Evolutionary conservation across 1,284 basidiomycete genomes (phyloP), one percentile per base, ranked within the genome.

Genomic region (Earliella scabrosa): DNA sequence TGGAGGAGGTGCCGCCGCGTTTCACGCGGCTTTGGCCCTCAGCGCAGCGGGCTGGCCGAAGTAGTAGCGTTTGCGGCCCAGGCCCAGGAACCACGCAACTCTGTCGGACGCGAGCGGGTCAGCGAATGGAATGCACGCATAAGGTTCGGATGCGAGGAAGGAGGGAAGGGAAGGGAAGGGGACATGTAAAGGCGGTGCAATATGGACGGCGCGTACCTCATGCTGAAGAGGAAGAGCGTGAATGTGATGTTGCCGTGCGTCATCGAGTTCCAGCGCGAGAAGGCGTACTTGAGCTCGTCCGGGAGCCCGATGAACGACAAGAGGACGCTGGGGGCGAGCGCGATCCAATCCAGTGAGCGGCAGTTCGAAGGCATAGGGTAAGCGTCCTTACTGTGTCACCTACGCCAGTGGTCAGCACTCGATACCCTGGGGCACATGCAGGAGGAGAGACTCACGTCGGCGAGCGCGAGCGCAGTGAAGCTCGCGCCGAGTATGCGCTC

Each of bases 191-290:
- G n/a, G n/a, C n/a, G n/a, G n/a, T n/a, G n/a, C n/a, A n/a, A n/a
- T 54, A 27, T 32, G 50, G 39, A 32, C n/a, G 32, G 5, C n/a
- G 26, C 73, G 48, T 66, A 87, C 88, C 89, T 81, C 59, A 76
- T 76, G 31, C 74, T 54, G 49, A 86, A 77, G 43, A 91, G 75
- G 38, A 86, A 72, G 32, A 85, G 58, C 20, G 82, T 80, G 54
- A 83, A 75, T 2, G 87, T 85, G 65, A 91, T 85, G 66, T 90
- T 92, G 29, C 89, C 90, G 63, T 91, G 88, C 0, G 85, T 88
- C 75, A 82, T 86, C 16, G 77, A 68, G 69, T 91, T 91, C 90
- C 88, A 92, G 13, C 67, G 64, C 10, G 67, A 65, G 39, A 81
- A 73, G 26, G 73, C 73, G 59, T 78, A 84, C 47, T 78, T 79